These are phyloP conservation scores for Xylaria sp. DNA, from an alignment of 2,329 filamentous ascomycete species.

Conservation along the genomic window DNA sequence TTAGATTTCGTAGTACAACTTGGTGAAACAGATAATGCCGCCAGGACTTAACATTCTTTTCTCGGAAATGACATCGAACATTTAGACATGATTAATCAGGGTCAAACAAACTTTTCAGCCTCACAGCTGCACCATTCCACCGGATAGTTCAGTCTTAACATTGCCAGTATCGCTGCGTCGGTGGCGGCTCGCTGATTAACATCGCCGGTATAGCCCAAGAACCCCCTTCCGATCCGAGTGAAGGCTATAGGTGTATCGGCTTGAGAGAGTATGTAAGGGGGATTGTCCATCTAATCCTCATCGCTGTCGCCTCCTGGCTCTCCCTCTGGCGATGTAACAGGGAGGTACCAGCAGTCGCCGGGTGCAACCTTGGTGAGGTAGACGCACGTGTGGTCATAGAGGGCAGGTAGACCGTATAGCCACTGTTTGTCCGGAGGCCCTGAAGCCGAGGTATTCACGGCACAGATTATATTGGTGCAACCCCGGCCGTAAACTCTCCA, in stretches of 20 bases:
- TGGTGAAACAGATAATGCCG: too few species aligned
- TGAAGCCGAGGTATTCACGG: not conserved
- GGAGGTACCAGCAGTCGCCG: slow-evolving; percentile 6
- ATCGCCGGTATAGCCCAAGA: slow-evolving; percentile 4
- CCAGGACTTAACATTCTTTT: too few species aligned
- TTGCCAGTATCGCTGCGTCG: not conserved
- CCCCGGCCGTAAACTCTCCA: not conserved
- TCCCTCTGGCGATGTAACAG: not conserved
- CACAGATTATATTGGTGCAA: not conserved
- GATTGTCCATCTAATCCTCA: not conserved
- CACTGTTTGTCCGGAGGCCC: not conserved
- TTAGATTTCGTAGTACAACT: too few species aligned
- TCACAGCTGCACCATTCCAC: not conserved
- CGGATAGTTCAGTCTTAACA: slow-evolving; percentile 2
- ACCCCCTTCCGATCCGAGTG: slow-evolving; percentile 3
- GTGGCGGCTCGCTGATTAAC: not conserved
- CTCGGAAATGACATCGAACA: too few species aligned
- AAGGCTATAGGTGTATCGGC: slow-evolving; percentile 5
- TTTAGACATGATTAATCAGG: too few species aligned
- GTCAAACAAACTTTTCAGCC: slow-evolving; percentile 29
- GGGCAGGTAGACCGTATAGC: not conserved
- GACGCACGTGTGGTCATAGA: not conserved
- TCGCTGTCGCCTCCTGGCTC: too few species aligned
- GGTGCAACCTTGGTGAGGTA: not conserved
- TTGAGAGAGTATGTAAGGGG: not conserved